Evolutionary conservation across 441 rosid genomes (phyloP).

Genomic region (Euphorbia schlechtendalii): DNA sequence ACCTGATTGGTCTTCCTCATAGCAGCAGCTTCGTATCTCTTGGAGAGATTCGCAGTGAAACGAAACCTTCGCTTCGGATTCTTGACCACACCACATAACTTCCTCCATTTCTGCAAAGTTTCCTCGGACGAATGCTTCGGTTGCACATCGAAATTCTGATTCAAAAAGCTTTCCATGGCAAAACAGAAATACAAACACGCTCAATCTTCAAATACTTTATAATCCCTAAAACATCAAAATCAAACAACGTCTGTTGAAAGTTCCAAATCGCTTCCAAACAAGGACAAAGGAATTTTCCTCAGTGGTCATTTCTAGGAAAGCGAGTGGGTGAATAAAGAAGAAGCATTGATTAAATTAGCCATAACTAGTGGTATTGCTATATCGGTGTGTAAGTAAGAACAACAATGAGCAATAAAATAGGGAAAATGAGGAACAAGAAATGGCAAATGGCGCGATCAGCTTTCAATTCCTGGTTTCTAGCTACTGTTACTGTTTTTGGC

Average conservation of each 20-base stretch:
- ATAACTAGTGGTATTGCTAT: background rate
- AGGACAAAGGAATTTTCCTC: background rate
- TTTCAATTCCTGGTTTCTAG: constrained; percentile 13
- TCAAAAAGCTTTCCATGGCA: constrained; percentile 59
- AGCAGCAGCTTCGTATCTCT: constrained; percentile 53
- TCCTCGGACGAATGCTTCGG: constrained; percentile 59
- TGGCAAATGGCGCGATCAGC: constrained; percentile 7
- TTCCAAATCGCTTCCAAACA: background rate
- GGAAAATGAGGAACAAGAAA: constrained; percentile 1
- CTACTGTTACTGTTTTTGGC: constrained; percentile 13
- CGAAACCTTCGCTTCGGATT: constrained; percentile 79
- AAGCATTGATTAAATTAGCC: background rate
- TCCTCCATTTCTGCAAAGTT: constrained; percentile 59
- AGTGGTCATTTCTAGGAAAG: background rate
- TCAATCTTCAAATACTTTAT: background rate
- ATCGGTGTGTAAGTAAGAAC: background rate
- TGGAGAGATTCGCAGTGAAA: constrained; percentile 54
- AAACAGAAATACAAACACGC: background rate
- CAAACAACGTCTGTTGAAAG: background rate
- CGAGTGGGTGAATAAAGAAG: background rate
- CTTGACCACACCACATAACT: constrained; percentile 52
- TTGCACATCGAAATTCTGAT: constrained; percentile 48
- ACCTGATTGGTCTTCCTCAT: constrained; percentile 88
- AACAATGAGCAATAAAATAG: constrained; percentile 8
- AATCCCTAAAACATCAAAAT: background rate